Conservation (phyloP, 1,139 yeast species). For the Debaryomycetaceae sp. region DNA sequence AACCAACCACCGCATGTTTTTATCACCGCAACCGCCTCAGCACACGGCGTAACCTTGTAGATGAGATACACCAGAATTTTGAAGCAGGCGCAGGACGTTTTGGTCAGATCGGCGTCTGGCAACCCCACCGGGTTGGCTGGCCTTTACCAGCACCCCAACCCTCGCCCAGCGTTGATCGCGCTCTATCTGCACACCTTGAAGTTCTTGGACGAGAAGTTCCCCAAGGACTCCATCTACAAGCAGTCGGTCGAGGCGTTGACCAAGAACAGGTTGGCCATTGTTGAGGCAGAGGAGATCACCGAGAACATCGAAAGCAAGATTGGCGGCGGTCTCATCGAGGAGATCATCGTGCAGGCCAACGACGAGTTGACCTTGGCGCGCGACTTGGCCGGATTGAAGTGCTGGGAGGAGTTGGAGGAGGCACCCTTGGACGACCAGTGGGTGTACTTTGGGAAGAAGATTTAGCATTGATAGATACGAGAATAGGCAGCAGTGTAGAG, state of each 20-base stretch:
- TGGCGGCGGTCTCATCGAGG: conserved; percentile 84
- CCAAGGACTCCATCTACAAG: conserved; percentile 68
- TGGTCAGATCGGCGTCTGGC: conserved; percentile 64
- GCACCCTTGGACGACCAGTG: conserved; percentile 71
- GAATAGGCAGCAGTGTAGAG: not conserved
- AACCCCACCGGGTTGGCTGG: conserved; percentile 82
- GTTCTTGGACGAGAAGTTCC: conserved; percentile 56
- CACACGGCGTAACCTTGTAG: not conserved
- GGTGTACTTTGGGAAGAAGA: conserved; percentile 63
- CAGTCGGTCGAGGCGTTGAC: conserved; percentile 75
- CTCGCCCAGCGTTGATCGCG: conserved; percentile 73
- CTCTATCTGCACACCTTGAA: conserved; percentile 68
- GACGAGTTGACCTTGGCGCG: conserved; percentile 72
- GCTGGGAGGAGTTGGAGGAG: conserved; percentile 65
- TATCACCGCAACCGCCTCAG: conserved; percentile 1
- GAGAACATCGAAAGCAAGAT: conserved; percentile 70
- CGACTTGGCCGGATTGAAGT: conserved; percentile 63
- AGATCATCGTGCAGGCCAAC: conserved; percentile 75
- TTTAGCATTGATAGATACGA: conserved; percentile 20
- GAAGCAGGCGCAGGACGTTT: conserved; percentile 53
- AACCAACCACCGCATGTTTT: conserved; percentile 7
- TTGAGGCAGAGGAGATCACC: conserved; percentile 57
- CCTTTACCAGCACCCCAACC: conserved; percentile 74
- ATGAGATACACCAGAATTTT: conserved; percentile 45
- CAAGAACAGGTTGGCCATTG: conserved; percentile 62